Conservation (phyloP, 495 filamentous ascomycete species). For the Lepidopterella palustris region DNA sequence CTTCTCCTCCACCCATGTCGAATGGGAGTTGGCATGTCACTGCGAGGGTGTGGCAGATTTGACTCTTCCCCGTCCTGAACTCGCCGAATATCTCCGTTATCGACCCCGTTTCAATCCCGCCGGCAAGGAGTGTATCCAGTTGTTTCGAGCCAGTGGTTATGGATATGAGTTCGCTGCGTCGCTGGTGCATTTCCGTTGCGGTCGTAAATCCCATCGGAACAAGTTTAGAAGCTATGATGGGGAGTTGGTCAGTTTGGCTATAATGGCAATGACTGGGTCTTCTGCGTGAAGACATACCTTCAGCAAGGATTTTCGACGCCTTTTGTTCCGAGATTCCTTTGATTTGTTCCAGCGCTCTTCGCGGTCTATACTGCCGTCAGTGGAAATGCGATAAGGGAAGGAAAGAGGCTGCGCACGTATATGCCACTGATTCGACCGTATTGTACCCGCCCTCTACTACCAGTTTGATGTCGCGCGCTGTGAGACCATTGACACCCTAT, state of each 20-base stretch:
- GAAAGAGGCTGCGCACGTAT: conserved; percentile 51
- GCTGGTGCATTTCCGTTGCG: conserved; percentile 98
- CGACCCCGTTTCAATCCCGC: conserved; percentile 91
- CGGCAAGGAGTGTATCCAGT: conserved; percentile 88
- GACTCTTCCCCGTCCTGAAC: conserved; percentile 95
- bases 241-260: conserved; percentile 7
- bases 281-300: conserved; percentile 60
- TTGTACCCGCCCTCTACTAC: conserved; percentile 88
- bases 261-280: no score
- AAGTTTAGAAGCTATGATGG: conserved; percentile 70
- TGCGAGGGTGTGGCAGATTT: conserved; percentile 97
- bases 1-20: conserved; percentile 97
- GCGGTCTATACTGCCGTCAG: conserved; percentile 48
- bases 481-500: conserved; percentile 77
- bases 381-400: background rate
- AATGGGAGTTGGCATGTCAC: conserved; percentile 97
- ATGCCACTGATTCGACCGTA: conserved; percentile 91
- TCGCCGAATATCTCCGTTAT: conserved; percentile 99
- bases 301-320: conserved; percentile 83
- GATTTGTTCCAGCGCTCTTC: conserved; percentile 79
- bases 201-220: conserved; percentile 99
- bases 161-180: conserved; percentile 91
- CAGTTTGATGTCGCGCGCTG: conserved; percentile 88
- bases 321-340: conserved; percentile 98
- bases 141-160: conserved; percentile 97